Percentiles rank a stretch among this genome's conserved stretches.
These are phyloP conservation scores for Oryza longistaminata DNA, from an alignment of 176 grass and related monocot genomes.

Conservation along the genomic window DNA sequence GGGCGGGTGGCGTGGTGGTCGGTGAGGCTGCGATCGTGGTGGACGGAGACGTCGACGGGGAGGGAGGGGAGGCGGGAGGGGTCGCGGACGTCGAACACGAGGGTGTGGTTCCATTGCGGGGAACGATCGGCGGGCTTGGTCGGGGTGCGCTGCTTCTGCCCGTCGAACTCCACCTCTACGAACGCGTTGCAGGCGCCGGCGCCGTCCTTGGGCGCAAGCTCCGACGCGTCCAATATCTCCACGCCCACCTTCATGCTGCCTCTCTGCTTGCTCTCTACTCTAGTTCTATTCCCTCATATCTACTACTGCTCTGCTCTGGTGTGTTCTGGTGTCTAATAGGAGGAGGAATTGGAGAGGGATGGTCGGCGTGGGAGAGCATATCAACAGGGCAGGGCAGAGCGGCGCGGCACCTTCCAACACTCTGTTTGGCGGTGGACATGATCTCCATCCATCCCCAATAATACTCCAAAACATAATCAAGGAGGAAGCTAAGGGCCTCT, in stretches of 20 bases:
- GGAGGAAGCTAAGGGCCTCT: too few relatives aligned
- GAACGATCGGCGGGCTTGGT: slow-evolving; percentile 47
- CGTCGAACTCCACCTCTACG: slow-evolving; percentile 66
- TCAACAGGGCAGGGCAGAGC: too few relatives aligned
- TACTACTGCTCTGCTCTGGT: too few relatives aligned
- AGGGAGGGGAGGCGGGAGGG: slow-evolving; percentile 20
- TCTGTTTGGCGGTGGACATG: too few relatives aligned
- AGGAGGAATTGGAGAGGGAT: too few relatives aligned
- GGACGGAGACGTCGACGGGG: slow-evolving; percentile 49
- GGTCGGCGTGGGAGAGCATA: too few relatives aligned
- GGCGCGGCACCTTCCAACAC: too few relatives aligned
- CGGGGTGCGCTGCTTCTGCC: slow-evolving; percentile 61
- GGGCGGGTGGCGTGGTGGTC: slow-evolving; percentile 32
- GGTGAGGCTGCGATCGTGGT: slow-evolving; percentile 47
- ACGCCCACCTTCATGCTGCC: slow-evolving; percentile 70
- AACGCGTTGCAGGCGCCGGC: slow-evolving; percentile 56
- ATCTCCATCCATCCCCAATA: too few relatives aligned
- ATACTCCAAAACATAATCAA: too few relatives aligned
- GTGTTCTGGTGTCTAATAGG: too few relatives aligned
- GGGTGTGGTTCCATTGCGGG: slow-evolving; percentile 68
- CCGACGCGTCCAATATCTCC: slow-evolving; percentile 66
- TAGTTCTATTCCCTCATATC: too few relatives aligned
- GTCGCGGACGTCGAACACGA: slow-evolving; percentile 60
- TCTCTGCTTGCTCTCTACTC: not conserved
- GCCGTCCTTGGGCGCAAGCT: slow-evolving; percentile 64